These are phyloP conservation scores for Ceratobasidium sp. DNA, from an alignment of 1,284 basidiomycete species.

Conservation along the genomic window DNA sequence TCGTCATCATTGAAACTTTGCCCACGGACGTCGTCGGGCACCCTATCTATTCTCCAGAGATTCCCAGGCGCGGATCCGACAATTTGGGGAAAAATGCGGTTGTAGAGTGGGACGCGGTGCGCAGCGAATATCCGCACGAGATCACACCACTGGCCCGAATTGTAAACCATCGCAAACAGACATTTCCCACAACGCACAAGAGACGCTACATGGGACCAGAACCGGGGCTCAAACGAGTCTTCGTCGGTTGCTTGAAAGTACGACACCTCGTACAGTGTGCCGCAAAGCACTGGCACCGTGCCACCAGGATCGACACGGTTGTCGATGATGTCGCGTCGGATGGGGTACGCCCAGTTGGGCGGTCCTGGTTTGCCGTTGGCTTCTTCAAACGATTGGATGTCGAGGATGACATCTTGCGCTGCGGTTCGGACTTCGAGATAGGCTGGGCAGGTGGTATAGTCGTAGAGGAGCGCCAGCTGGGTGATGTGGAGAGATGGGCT, in stretches of 20 bases:
- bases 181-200: constrained; percentile 15
- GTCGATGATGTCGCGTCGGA: background rate
- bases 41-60: background rate
- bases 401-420: constrained; percentile 18
- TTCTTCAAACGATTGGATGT: background rate
- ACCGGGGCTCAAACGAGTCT: constrained; percentile 4
- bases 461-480: background rate
- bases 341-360: background rate
- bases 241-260: background rate
- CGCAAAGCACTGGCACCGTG: background rate
- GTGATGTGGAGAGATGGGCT: background rate
- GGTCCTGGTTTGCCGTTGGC: background rate
- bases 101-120: constrained; percentile 4
- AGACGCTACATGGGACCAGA: constrained; percentile 9
- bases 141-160: constrained; percentile 8
- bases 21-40: background rate
- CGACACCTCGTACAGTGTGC: background rate
- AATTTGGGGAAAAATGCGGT: constrained; percentile 14
- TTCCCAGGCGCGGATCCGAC: background rate
- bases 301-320: background rate
- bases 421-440: constrained; percentile 5
- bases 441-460: background rate
- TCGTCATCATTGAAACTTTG: background rate
- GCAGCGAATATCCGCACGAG: constrained; percentile 8
- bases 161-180: constrained; percentile 7